Conservation (phyloP, 108 stramenopile genomes). For the Nitzschia palea region DNA sequence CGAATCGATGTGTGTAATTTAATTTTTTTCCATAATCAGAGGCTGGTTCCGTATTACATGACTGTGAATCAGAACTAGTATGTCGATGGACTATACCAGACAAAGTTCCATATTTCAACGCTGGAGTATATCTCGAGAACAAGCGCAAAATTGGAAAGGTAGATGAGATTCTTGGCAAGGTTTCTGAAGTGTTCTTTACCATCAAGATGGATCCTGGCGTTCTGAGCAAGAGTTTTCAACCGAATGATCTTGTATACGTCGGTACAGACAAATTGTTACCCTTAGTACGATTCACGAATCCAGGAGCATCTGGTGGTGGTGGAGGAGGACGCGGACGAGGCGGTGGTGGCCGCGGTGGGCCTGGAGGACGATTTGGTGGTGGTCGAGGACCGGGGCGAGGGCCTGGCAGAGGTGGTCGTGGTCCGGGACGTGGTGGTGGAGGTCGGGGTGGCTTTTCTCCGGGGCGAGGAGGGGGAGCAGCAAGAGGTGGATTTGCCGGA, state of each 20-base stretch:
- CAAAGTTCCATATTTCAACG: conserved; percentile 98
- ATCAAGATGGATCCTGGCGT: conserved; percentile 96
- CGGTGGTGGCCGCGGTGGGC: conserved; percentile 46
- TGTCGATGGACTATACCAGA: conserved; percentile 71
- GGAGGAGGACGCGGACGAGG: conserved; percentile 57
- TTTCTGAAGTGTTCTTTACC: conserved; percentile 92
- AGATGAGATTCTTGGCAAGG: conserved; percentile 96
- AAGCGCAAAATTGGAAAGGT: conserved; percentile 97
- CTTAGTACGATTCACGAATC: conserved; percentile 89
- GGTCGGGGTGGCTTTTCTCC: conserved; percentile 26
- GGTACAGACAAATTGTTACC: conserved; percentile 94
- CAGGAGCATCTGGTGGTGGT: conserved; percentile 53
- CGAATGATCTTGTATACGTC: conserved; percentile 88
- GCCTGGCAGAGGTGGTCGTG: conserved; percentile 42
- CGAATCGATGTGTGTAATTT: too few species aligned
- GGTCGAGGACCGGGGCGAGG: conserved; percentile 59
- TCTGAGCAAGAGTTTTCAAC: conserved; percentile 86
- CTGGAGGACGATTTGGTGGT: conserved; percentile 57
- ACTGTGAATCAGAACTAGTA: conserved; percentile 84
- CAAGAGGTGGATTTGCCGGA: conserved; percentile 11
- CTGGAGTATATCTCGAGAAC: conserved; percentile 97
- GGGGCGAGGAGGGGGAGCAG: conserved; percentile 7
- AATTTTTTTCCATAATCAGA: too few species aligned
- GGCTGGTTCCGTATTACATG: conserved; percentile 73
- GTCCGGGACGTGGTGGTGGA: conserved; percentile 30